These are phyloP conservation scores for Fusarium euwallaceae DNA, from an alignment of 2,329 filamentous ascomycete species.

Conservation along the genomic window DNA sequence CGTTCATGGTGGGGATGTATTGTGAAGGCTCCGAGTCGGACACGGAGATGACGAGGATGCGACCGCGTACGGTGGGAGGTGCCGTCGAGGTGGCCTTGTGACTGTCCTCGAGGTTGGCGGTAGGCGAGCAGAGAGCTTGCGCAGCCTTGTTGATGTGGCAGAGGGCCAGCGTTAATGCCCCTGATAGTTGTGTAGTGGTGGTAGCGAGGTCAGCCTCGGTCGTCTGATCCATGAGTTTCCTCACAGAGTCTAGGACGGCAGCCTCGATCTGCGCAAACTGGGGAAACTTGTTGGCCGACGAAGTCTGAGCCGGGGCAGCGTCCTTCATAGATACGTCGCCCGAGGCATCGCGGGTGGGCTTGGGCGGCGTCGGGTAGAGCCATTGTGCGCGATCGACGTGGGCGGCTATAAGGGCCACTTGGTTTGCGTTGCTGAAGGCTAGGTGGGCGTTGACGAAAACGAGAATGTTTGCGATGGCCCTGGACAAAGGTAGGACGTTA, in stretches of 20 bases:
- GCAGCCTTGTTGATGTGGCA: slow-evolving; percentile 89
- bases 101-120: slow-evolving; percentile 56
- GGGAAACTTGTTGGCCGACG: slow-evolving; percentile 87
- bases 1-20: slow-evolving; percentile 99
- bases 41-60: slow-evolving; percentile 91
- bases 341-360: slow-evolving; percentile 50
- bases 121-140: slow-evolving; percentile 72
- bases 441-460: slow-evolving; percentile 98
- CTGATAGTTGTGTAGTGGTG: slow-evolving; percentile 88
- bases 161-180: slow-evolving; percentile 89
- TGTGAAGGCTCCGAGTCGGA: slow-evolving; percentile 87
- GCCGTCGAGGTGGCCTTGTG: slow-evolving; percentile 50
- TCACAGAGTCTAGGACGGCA: slow-evolving; percentile 80
- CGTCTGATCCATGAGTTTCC: slow-evolving; percentile 78
- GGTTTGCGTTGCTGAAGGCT: slow-evolving; percentile 92
- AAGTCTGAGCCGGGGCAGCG: slow-evolving; percentile 51
- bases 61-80: slow-evolving; percentile 57
- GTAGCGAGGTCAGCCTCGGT: slow-evolving; percentile 74
- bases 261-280: slow-evolving; percentile 90
- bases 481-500: slow-evolving; percentile 81
- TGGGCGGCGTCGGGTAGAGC: slow-evolving; percentile 78
- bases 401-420: slow-evolving; percentile 90
- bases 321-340: slow-evolving; percentile 72
- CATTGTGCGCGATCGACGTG: slow-evolving; percentile 89
- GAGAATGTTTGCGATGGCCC: slow-evolving; percentile 87